Evolutionary conservation across 2,329 filamentous ascomycete genomes (phyloP), one percentile per base, ranked within the genome.

Genomic region (Cadophora gregata): DNA sequence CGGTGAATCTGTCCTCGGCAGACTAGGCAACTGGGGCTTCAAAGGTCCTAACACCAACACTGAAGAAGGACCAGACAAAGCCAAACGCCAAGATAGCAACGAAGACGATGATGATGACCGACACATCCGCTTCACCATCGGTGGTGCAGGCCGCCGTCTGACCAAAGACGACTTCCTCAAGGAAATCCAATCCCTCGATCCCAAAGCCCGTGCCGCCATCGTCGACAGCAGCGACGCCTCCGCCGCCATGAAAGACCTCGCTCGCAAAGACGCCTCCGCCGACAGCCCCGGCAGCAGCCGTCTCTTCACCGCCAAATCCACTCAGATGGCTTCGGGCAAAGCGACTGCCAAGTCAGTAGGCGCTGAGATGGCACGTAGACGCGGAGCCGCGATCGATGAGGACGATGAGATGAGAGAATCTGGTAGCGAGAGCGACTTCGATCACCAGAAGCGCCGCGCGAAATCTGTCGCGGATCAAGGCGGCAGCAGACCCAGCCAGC

Each of bases 131-230:
- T 95, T 94, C 78, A 93, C 89, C 0, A 91, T 95, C 69, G 87
- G 85, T 53, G 88, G 89, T 38, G 86, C 88, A n/a, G 90, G 90
- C 6, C 83, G 85, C 68, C 87, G 92, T 58, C 90, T 96, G 86
- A 93, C 86, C 69, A 94, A 94, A 79, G 87, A 90, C 4, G 91
- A 93, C 74, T 95, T 96, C 75, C 88, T 96, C 68, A 82, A 85
- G 56, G 88, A 93, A 75, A 89, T 96, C 75, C 87, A 88, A 70
- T 86, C 88, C 70, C 83, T 95, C 67, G 91, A 95, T 75, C 85
- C 86, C 27, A 87, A 87, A 74, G 87, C 88, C 45, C 80, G 76
- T 48, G 67, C 63, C 27, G 74, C 77, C 47, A 59, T 77, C n/a
- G 66, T 78, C 4, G 67, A 72, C 42, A 62, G 67, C 38, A 72